A percentile compares a stretch with the other conserved stretches of the same genome.
phyloP scores from a whole-genome alignment of 257 asterid species.

The Perilla frutescens region DNA sequence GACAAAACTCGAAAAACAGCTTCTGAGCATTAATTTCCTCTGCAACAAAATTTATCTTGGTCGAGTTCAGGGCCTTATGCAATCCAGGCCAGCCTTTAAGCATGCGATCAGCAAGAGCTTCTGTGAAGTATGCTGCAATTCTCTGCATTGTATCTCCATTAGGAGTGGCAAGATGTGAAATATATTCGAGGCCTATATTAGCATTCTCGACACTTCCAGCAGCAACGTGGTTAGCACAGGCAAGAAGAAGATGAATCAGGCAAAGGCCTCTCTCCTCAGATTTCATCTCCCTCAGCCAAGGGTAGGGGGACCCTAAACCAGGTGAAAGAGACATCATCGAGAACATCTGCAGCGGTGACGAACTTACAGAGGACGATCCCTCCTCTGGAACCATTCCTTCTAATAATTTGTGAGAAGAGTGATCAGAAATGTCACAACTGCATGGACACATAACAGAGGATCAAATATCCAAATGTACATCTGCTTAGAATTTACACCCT shows the following conservation, averaged over 20 bases:
- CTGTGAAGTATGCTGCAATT: constrained; percentile 66
- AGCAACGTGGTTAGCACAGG: constrained; percentile 71
- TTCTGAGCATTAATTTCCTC: constrained; percentile 52
- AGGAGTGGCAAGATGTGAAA: constrained; percentile 71
- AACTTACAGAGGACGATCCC: constrained; percentile 61
- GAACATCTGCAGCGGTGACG: constrained; percentile 68
- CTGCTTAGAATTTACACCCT: constrained; percentile 5
- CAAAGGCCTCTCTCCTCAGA: constrained; percentile 77
- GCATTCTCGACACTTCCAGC: constrained; percentile 68
- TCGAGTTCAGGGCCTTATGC: constrained; percentile 69
- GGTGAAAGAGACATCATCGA: constrained; percentile 73
- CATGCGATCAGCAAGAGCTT: constrained; percentile 78
- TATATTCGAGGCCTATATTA: constrained; percentile 63
- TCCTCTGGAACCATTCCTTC: constrained; percentile 59
- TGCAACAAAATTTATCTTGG: constrained; percentile 34
- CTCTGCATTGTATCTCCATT: constrained; percentile 84
- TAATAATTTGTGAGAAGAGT: constrained; percentile 1
- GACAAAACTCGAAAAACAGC: constrained; percentile 63
- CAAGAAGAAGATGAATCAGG: constrained; percentile 59
- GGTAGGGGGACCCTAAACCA: constrained; percentile 57
- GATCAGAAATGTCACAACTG: constrained; percentile 22
- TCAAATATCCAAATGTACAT: background rate
- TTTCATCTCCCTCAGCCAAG: constrained; percentile 61
- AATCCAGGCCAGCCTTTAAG: constrained; percentile 70
- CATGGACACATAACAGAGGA: constrained; percentile 1